Evolutionary conservation across 2,329 filamentous ascomycete genomes (phyloP).

Genomic region (Alternaria ethzedia): DNA sequence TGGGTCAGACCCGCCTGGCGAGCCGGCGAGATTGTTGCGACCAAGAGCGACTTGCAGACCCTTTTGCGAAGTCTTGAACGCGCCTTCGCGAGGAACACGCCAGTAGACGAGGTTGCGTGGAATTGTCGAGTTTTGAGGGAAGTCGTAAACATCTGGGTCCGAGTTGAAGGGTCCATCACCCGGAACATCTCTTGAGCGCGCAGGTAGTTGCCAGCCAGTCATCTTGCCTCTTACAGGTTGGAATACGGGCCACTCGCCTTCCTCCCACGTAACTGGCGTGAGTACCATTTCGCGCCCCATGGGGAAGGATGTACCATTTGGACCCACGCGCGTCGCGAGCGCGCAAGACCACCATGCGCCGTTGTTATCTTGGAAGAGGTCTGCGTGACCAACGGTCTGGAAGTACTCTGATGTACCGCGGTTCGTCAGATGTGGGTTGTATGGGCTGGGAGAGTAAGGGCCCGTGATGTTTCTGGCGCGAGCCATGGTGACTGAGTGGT

Average conservation of each 20-base stretch:
- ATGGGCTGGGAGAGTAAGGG: conserved; percentile 40
- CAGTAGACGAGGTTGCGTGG: conserved; percentile 62
- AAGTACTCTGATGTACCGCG: conserved; percentile 45
- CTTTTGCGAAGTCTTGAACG: conserved; percentile 7
- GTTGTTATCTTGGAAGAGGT: conserved; percentile 33
- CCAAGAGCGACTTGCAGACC: conserved; percentile 51
- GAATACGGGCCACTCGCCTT: conserved; percentile 53
- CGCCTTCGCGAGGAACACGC: conserved; percentile 38
- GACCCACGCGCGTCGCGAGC: conserved; percentile 32
- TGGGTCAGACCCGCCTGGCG: conserved; percentile 50
- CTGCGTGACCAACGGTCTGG: conserved; percentile 37
- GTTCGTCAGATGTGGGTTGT: conserved; percentile 45
- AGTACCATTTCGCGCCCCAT: conserved; percentile 40
- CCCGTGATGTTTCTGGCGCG: conserved; percentile 42
- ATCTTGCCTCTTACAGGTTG: conserved; percentile 53
- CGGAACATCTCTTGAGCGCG: conserved; percentile 39
- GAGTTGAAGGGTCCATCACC: conserved; percentile 50
- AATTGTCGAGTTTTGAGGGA: conserved; percentile 51
- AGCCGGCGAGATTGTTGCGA: conserved; percentile 60
- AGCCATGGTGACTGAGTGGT: conserved; percentile 46
- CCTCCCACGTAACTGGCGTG: conserved; percentile 32
- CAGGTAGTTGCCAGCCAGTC: conserved; percentile 51
- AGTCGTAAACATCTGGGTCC: conserved; percentile 55
- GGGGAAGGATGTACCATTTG: conserved; percentile 18
- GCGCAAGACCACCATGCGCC: conserved; percentile 35